Evolutionary conservation across 225 moss, liverwort and hornwort species (phyloP), one percentile per base, ranked within the genome.

Genomic region (Straminergon stramineum): DNA sequence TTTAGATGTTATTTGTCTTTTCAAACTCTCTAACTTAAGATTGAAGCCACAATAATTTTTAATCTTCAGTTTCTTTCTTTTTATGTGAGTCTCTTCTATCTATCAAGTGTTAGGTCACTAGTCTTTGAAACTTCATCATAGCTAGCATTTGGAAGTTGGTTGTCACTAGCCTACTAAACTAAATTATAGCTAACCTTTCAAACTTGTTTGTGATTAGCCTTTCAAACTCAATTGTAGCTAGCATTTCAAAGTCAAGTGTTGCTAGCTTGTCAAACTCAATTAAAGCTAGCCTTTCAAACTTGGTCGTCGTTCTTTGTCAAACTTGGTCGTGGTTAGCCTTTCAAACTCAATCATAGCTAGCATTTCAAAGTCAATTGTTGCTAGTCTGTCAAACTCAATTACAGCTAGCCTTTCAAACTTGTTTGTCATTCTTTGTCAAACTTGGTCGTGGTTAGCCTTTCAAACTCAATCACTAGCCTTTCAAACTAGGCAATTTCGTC

Each of bases 141-240:
- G 10, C 17, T 74, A 28, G 11, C 48, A 75, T 45, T 75, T 48
- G 10, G 48, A 41, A 71, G 3, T 24, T 4, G 2, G 0, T 39
- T 1, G 1, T 14, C 8, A 5, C 7, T 24, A 70, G 39, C 24
- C 4, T 24, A 0, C 4, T 4, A 70, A 27, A 43, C 6, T 43
- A 9, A 16, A 17, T 28, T 4, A 1, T 71, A 26, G 15, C 15
- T 15, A 71, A 15, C 43, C 9, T 23, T 62, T 60, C 60, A 60
- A 24, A 60, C 23, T 60, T 60, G 60, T 23, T 60, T 3, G 24
- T 60, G 11, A 11, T 60, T 60, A 60, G 57, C 5, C 26, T 24
- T 60, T 60, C 5, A 60, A 60, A 24, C 13, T 61, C 2, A 12
- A 27, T 61, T 23, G 11, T 60, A 60, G 60, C 60, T 60, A 60